Base-by-base conservation (phyloP, 306 rosid species). In the Elaeagnus macrophylla region DNA sequence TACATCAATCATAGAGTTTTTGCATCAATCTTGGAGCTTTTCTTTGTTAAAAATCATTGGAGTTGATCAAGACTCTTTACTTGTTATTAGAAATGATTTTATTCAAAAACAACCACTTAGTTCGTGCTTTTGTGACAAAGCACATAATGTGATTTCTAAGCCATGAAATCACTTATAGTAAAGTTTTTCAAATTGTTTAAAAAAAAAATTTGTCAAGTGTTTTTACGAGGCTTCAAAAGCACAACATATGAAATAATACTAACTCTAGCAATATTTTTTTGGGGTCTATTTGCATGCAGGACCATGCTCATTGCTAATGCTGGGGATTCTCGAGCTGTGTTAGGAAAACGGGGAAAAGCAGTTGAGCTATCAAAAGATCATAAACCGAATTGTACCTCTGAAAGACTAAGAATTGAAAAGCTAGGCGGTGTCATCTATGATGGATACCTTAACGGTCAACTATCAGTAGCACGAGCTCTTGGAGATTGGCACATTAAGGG, bases 401-500 rank as follows among this genome's bases (percentile, higher is more conserved):
- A 83, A 60, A 79, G 75, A 71, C 12, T 83, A 64, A 83, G 89
- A 83, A 83, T 83, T 50, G 89, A 83, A 68, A 79, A 83, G 64
- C 69, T 83, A 5, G 89, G 89, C 1, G 89, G 89, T 54, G 81
- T 79, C 9, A 83, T 83, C 42, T 76, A 83, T 54, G 89, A 83
- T 10, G 85, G 89, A 25, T 83, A 83, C 74, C 83, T 83, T 32
- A 83, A 83, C 19, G 89, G 85, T 44, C 89, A 83, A 43, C 61
- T 83, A 53, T 83, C 89, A 0, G 89, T 83, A 35, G 89, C 85
- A 0, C 79, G 89, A 7, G 89, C 83, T 42, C 79, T 83, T 9
- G 89, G 89, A 42, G 89, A 83, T 59, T 83, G 89, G 89, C 89
- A 83, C 61, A 83, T 83, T 39, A 83, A 79, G 72, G 89, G 89